phyloP scores from a whole-genome alignment of 495 filamentous ascomycete species.

The Pseudevernia furfuracea region DNA sequence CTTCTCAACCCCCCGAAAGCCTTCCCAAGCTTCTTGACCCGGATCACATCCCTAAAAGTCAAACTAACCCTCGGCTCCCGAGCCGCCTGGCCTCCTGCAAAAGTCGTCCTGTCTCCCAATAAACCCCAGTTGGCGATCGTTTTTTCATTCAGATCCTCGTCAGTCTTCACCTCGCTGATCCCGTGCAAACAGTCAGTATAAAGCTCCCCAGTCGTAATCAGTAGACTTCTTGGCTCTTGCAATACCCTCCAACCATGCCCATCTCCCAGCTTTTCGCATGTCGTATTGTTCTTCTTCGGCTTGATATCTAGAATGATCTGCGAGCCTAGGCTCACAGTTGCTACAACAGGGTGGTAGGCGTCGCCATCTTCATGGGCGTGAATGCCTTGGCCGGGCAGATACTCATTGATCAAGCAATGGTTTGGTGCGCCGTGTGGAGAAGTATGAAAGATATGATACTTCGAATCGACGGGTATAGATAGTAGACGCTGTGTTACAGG shows the following conservation, averaged over 20 bases:
- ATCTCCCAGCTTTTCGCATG: constrained; percentile 25
- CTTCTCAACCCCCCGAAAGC: constrained; percentile 53
- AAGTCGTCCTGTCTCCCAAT: constrained; percentile 53
- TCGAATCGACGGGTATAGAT: constrained; percentile 34
- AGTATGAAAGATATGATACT: constrained; percentile 50
- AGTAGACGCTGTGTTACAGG: constrained; percentile 65
- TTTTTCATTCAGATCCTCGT: constrained; percentile 50
- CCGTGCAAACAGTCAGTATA: constrained; percentile 73
- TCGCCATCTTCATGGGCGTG: constrained; percentile 93
- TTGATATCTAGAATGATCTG: constrained; percentile 73
- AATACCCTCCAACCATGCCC: constrained; percentile 55
- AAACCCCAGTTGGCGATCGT: constrained; percentile 79
- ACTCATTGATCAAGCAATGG: constrained; percentile 92
- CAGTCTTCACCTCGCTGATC: constrained; percentile 54
- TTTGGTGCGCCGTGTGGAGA: constrained; percentile 74
- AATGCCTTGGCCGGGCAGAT: constrained; percentile 79
- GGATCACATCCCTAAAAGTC: constrained; percentile 89
- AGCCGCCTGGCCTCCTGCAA: constrained; percentile 48
- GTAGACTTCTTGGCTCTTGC: constrained; percentile 77
- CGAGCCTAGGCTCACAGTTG: constrained; percentile 77
- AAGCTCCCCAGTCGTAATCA: constrained; percentile 60
- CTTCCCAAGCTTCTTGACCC: constrained; percentile 68
- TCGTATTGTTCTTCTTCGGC: constrained; percentile 41
- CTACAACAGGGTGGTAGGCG: constrained; percentile 81
- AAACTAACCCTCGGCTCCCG: constrained; percentile 71